Evolutionary conservation across 2,329 filamentous ascomycete species (phyloP), one percentile per base, ranked within the genome.

Genomic region (Lojkania enalia): DNA sequence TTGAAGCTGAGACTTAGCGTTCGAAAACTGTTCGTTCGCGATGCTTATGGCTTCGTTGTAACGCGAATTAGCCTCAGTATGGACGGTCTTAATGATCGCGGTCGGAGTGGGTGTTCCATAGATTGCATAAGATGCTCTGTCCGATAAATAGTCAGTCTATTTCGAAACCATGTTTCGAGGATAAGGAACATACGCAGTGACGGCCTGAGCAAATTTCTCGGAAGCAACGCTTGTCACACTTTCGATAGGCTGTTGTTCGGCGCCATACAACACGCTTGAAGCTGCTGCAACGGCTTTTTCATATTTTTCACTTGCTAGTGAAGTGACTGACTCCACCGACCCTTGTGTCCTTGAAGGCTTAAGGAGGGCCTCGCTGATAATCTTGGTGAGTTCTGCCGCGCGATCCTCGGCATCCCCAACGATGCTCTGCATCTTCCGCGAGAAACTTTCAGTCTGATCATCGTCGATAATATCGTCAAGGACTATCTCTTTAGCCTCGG

Each of bases 1-100:
- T 1, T 85, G 88, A 2, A 87, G 75, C 19, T 82, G 76, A 1
- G 85, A 85, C 57, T 84, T 81, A 7, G 86, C 87, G 16, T 82
- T 81, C 23, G 62, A 57, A 55, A 88, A 88, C 42, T 86, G 83
- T 30, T 82, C 76, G n/a, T 82, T 81, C 3, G 87, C 88, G 30
- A 78, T 74, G 32, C 79, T 80, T 7, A 87, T 69, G 15, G 87
- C 87, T 18, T 79, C 78, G 6, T 78, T 80, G 66, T 89, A 90
- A 5, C 79, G 81, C 9, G 72, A 72, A 54, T 64, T 71, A 5
- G 77, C 77, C 48, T 77, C 74, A 3, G 79, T 77, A 13, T 76
- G 66, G 23, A 75, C 54, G 2, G 74, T 75, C 18, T 75, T 65
- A 19, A 72, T 68, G 5, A 71, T 64, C 1, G 74, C 72, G 6